Evolutionary conservation across 1,284 basidiomycete species (phyloP), one percentile per base, ranked within the genome.

Genomic region (Dichomitus squalens): DNA sequence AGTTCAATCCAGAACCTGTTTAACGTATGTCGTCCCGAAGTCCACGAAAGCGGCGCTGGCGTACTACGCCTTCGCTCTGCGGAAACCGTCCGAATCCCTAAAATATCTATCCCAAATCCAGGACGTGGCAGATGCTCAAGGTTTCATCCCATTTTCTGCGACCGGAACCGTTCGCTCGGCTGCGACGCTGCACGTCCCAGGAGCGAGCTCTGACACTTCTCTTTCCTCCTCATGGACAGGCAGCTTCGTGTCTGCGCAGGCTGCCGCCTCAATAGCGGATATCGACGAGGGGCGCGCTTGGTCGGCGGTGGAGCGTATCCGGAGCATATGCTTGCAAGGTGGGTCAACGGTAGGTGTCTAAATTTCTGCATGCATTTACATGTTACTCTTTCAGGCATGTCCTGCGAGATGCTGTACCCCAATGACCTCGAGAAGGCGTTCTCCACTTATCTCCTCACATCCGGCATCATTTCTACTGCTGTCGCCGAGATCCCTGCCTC

Each of bases 31-130:
- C 12, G 27, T 27, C 27, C 27, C 20, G 12, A 61, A 89, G 87
- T 85, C 82, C 14, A 74, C 86, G 16, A 76, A 82, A 58, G 79
- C 91, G 53, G 79, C 83, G 0, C 73, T 90, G 39, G 92, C 90
- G 2, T 93, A 91, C 71, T 87, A 90, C 65, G 84, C 86, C 2
- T 92, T 91, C 70, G 88, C 92, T 0, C 73, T 93, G 3, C 85
- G 85, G 31, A 76, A 83, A 18, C 86, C 86, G 16, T 71, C 78
- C 2, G 82, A 85, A 53, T 92, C 90, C 55, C 73, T 95, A 18
- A 66, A 73, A 1, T 75, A 87, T 52, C 78, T 92, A 7, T 72
- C 76, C 23, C 73, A 77, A 58, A 80, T 91, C 12, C 80, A 84
- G 34, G 80, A 85, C 64, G 71, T 85, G 21, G 64, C 75, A 14